Evolutionary conservation across 2,329 filamentous ascomycete genomes (phyloP).

Genomic region (Xylariaceae sp.): DNA sequence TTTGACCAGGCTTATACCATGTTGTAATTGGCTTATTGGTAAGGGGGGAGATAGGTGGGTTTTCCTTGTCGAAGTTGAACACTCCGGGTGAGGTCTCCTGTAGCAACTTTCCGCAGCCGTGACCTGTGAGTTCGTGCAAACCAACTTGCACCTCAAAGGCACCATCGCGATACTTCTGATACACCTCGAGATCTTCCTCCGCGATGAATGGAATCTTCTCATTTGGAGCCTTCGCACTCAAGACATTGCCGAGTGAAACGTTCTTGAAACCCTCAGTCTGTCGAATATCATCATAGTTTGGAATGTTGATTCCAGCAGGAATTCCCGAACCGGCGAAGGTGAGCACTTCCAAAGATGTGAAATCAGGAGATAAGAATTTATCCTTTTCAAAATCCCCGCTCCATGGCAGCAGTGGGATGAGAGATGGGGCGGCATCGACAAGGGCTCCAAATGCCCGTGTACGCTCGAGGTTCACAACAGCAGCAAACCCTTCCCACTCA

Average conservation of each 20-base stretch:
- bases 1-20: conserved; percentile 94
- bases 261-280: conserved; percentile 89
- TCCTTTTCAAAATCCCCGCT: conserved; percentile 87
- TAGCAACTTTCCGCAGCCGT: conserved; percentile 88
- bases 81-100: conserved; percentile 78
- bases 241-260: conserved; percentile 86
- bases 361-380: conserved; percentile 90
- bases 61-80: conserved; percentile 82
- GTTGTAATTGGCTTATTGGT: conserved; percentile 71
- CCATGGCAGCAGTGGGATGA: conserved; percentile 92
- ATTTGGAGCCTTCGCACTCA: conserved; percentile 84
- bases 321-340: conserved; percentile 70
- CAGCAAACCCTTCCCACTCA: conserved; percentile 82
- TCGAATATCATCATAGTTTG: conserved; percentile 45
- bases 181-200: conserved; percentile 70
- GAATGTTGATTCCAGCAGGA: conserved; percentile 62
- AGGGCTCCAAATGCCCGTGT: conserved; percentile 83
- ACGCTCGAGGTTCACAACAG: conserved; percentile 81
- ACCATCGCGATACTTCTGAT: conserved; percentile 74
- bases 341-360: conserved; percentile 87
- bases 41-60: conserved; percentile 76
- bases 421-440: conserved; percentile 70
- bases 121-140: conserved; percentile 79
- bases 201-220: conserved; percentile 90
- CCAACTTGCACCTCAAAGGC: conserved; percentile 96